Evolutionary conservation across 2,329 filamentous ascomycete genomes (phyloP).

Genomic region (Microdochium paspali): DNA sequence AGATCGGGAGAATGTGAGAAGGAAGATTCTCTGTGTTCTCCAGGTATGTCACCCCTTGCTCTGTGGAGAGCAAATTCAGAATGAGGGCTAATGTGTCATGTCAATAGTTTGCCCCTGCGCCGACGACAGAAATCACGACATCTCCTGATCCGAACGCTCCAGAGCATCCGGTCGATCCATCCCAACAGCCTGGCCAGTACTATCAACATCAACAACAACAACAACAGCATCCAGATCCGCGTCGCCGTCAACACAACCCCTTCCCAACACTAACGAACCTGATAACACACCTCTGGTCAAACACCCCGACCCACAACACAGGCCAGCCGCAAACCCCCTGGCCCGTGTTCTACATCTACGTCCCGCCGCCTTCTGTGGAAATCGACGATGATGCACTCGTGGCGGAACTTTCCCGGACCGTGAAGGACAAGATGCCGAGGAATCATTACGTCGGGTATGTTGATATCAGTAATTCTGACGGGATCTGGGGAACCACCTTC

Average conservation of each 20-base stretch:
- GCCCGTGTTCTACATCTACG: not conserved
- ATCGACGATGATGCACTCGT: not conserved
- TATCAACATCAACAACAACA: not conserved
- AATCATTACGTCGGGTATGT: not conserved
- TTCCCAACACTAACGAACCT: not conserved
- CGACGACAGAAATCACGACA: not conserved
- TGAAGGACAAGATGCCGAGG: not conserved
- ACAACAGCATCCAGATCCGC: not conserved
- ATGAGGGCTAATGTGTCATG: not conserved
- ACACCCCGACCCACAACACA: not conserved
- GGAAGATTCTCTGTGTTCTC: not conserved
- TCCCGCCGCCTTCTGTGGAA: not conserved
- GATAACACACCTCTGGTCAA: not conserved
- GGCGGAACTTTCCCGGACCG: not conserved
- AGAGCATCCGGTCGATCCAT: no score
- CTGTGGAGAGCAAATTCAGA: not conserved
- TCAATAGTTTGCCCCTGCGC: not conserved
- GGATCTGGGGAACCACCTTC: not conserved
- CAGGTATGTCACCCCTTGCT: not conserved
- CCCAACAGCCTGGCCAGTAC: no score
- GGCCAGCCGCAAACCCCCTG: not conserved
- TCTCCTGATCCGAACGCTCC: no score
- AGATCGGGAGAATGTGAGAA: not conserved
- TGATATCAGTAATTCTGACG: not conserved
- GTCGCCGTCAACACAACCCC: not conserved